Evolutionary conservation across 2,329 filamentous ascomycete species (phyloP), one percentile per base, ranked within the genome.

Genomic region (Leptodontidium sp.): DNA sequence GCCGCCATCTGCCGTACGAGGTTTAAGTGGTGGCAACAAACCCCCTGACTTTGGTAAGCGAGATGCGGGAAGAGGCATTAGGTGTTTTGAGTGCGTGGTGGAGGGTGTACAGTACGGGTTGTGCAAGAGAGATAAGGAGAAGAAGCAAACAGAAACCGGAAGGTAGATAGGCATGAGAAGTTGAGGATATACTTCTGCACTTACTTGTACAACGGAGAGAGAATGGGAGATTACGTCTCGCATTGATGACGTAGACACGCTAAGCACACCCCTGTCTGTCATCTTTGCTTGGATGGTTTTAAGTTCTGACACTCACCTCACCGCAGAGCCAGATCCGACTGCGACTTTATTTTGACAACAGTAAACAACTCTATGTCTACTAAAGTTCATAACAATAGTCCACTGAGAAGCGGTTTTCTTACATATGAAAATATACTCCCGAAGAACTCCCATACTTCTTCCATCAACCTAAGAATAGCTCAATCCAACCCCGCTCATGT

Each of bases 291-390:
- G 21, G 21, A 21, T n/a, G 43, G 14, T n/a, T 35, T 57, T 40
- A 58, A 29, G 53, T 58, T 58, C 53, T 58, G 53, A 58, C 53
- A 38, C 32, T 21, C 21, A 21, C 21, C 21, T 32, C 29, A 3
- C 6, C 29, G 3, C 29, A 6, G 29, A 32, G 29, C 35, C 32
- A 24, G 15, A 38, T 38, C 14, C 5, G 38, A 40, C 38, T 40
- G 11, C 38, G 5, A n/a, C 52, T 57, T 57, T 12, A 52, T 24
- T 26, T 38, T 6, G 12, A 43, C n/a, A 4, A 17, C 2, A 17
- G 38, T 11, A 40, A 11, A 40, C 38, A 40, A 40, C 38, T 15
- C 50, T 11, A 14, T 52, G 2, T 52, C 14, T 24, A 21, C 21
- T 21, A 21, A 21, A 21, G 6, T 32, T 1, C 29, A 32, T 32